These are phyloP conservation scores for Apiotrichum gamsii DNA, from an alignment of 1,284 basidiomycete genomes.

Conservation along the genomic window DNA sequence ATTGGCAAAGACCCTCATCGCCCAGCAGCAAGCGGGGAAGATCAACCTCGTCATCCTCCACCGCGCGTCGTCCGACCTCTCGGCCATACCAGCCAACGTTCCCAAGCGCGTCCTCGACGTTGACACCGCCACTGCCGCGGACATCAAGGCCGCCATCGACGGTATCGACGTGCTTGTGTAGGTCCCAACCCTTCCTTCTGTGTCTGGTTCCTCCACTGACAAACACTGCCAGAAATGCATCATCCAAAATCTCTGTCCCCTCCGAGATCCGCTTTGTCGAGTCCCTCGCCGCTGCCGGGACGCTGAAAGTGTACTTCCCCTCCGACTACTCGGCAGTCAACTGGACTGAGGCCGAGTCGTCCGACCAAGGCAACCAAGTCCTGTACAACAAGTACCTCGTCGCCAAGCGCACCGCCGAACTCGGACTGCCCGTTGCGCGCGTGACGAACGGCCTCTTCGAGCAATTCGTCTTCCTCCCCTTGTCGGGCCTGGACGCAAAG, in stretches of 20 bases:
- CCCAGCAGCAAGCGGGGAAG: slow-evolving; percentile 3
- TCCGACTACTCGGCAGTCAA: slow-evolving; percentile 13
- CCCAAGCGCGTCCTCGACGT: slow-evolving; percentile 10
- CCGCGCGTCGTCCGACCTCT: slow-evolving; percentile 9
- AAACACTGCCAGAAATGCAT: too few species aligned
- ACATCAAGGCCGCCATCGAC: neutral
- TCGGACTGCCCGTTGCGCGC: slow-evolving; percentile 6
- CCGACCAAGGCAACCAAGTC: neutral
- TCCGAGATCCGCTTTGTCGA: slow-evolving; percentile 2
- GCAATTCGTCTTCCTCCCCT: neutral
- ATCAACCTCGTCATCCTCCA: slow-evolving; percentile 13
- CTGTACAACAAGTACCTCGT: neutral
- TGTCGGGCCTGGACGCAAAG: slow-evolving; percentile 9
- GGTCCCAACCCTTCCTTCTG: too few species aligned
- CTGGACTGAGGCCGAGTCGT: slow-evolving; percentile 1
- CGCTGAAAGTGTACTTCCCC: slow-evolving; percentile 8
- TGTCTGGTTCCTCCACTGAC: too few species aligned
- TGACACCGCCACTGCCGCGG: neutral
- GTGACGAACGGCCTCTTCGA: slow-evolving; percentile 14
- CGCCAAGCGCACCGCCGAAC: neutral
- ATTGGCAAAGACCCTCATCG: slow-evolving; percentile 2
- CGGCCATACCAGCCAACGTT: slow-evolving; percentile 8
- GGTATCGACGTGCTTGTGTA: slow-evolving; percentile 5
- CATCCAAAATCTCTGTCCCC: neutral
- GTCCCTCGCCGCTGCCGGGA: slow-evolving; percentile 2